Conservation (phyloP, 2,329 filamentous ascomycete species). For the Cucurbitaria berberidis region DNA sequence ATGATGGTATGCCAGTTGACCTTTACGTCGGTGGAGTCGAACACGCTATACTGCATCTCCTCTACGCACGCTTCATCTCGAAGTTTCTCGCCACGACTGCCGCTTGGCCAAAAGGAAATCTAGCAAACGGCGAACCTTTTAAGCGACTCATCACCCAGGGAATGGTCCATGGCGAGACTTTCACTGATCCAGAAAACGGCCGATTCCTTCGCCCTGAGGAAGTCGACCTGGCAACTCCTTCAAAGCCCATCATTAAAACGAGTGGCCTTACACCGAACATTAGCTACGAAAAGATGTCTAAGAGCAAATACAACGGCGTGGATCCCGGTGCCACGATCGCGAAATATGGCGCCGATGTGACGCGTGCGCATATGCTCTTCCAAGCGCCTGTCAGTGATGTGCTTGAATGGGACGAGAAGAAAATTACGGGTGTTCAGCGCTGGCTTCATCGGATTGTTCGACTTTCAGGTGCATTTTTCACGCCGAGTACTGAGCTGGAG, state of each 20-base stretch:
- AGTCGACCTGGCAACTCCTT: conserved; percentile 66
- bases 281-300: conserved; percentile 91
- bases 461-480: conserved; percentile 46
- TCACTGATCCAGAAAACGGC: conserved; percentile 73
- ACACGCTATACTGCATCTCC: conserved; percentile 86
- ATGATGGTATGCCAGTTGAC: conserved; percentile 73
- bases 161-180: conserved; percentile 92
- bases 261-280: conserved; percentile 66
- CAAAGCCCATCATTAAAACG: conserved; percentile 65
- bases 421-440: conserved; percentile 79
- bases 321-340: conserved; percentile 76
- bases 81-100: conserved; percentile 74
- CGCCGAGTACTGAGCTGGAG: conserved; percentile 31
- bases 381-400: conserved; percentile 84
- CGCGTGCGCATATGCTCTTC: conserved; percentile 86
- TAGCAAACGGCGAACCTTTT: conserved; percentile 72
- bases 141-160: conserved; percentile 83
- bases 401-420: conserved; percentile 84
- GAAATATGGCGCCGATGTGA: conserved; percentile 81
- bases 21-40: conserved; percentile 90
- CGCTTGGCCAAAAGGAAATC: conserved; percentile 49
- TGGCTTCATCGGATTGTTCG: conserved; percentile 76
- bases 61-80: conserved; percentile 89
- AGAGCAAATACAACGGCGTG: conserved; percentile 91
- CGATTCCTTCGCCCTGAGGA: conserved; percentile 79